These are phyloP conservation scores for Casuarina cunninghamiana DNA, from an alignment of 306 rosid species.

Conservation along the genomic window DNA sequence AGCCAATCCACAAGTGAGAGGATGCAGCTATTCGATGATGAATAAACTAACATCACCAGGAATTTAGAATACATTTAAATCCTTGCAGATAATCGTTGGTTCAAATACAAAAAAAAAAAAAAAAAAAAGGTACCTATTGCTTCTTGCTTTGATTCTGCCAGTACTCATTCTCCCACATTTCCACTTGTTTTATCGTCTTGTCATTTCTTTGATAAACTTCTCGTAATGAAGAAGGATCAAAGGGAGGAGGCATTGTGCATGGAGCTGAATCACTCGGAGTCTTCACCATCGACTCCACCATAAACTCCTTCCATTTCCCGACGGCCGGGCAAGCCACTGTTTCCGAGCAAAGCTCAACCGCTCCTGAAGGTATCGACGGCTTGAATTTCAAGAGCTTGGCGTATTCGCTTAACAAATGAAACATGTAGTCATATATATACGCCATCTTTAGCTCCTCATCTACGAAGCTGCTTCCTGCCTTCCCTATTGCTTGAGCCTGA, in stretches of 20 bases:
- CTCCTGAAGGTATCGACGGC: constrained; percentile 51
- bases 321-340: constrained; percentile 41
- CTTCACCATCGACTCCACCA: constrained; percentile 61
- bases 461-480: constrained; percentile 55
- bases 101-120: constrained; percentile 2
- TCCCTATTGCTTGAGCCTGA: constrained; percentile 59
- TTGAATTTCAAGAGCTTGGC: constrained; percentile 63
- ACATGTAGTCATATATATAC: constrained; percentile 73
- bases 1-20: too few species aligned
- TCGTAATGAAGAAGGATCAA: constrained; percentile 38
- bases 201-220: constrained; percentile 33
- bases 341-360: constrained; percentile 53
- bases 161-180: constrained; percentile 51
- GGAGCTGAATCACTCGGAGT: constrained; percentile 56
- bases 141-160: too few species aligned
- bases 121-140: too few species aligned
- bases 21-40: too few species aligned
- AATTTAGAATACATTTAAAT: too few species aligned
- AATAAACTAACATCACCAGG: too few species aligned
- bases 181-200: constrained; percentile 46
- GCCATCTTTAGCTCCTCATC: constrained; percentile 70
- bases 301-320: constrained; percentile 52
- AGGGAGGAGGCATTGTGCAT: constrained; percentile 58
- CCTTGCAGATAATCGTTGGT: not conserved
- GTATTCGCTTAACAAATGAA: constrained; percentile 64